Percentiles rank a stretch among this genome's conserved stretches.
Evolutionary conservation across 371 early-diverging fungal species (phyloP).

Genomic region (Lichtheimia ornata): DNA sequence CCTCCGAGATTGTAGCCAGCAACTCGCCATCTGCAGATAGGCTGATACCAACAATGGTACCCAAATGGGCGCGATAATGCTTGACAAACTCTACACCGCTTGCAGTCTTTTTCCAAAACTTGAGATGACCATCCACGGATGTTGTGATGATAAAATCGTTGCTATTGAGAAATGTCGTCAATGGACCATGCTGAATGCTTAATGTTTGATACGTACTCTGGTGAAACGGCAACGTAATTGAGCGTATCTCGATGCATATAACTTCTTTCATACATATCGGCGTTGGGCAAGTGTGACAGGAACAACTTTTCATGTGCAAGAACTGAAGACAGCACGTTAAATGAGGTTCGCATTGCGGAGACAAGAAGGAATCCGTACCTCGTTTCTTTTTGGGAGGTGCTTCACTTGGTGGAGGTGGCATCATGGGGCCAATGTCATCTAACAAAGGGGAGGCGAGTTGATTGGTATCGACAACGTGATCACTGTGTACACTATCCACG

Average conservation of each 20-base stretch:
- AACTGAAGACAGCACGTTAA: slow-evolving; percentile 29
- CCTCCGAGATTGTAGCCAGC: slow-evolving; percentile 83
- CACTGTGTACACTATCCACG: neutral
- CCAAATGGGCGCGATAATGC: slow-evolving; percentile 89
- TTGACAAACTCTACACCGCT: slow-evolving; percentile 96
- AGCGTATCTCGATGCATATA: slow-evolving; percentile 95
- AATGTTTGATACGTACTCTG: slow-evolving; percentile 35
- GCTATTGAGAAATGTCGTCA: slow-evolving; percentile 24
- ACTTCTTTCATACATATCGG: slow-evolving; percentile 90
- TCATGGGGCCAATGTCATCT: slow-evolving; percentile 44
- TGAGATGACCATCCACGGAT: slow-evolving; percentile 94
- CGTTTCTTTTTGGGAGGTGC: slow-evolving; percentile 40
- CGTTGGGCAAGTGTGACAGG: slow-evolving; percentile 75
- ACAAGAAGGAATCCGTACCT: slow-evolving; percentile 20
- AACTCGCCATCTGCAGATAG: slow-evolving; percentile 78
- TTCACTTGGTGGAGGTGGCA: slow-evolving; percentile 36
- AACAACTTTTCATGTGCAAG: slow-evolving; percentile 77
- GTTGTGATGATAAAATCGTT: slow-evolving; percentile 93
- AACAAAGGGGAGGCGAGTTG: slow-evolving; percentile 5
- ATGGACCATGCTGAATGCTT: too few species aligned
- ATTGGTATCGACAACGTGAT: neutral
- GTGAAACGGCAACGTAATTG: slow-evolving; percentile 74
- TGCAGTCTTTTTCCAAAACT: slow-evolving; percentile 97
- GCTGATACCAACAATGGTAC: slow-evolving; percentile 56
- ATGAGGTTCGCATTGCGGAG: neutral